A percentile compares a stretch with the other conserved stretches of the same genome.
Conservation (phyloP, 805 yeast genomes). For the Candida arabinofermentans region DNA sequence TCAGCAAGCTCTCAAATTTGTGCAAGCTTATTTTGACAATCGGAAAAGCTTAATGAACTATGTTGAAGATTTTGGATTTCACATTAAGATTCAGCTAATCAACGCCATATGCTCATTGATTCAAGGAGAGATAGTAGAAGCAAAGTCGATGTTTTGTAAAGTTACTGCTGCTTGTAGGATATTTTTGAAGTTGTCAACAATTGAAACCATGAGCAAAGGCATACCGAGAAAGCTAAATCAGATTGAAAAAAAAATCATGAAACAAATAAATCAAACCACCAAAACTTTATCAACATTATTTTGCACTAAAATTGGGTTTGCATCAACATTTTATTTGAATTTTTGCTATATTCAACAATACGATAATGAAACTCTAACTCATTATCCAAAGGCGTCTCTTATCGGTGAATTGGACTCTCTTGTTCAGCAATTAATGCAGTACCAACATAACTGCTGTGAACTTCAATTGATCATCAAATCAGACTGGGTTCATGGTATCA, state of each 20-base stretch:
- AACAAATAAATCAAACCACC: not conserved
- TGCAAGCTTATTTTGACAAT: slow-evolving; percentile 4
- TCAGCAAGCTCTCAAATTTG: slow-evolving; percentile 2
- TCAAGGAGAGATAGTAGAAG: slow-evolving; percentile 5
- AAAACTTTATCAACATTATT: not conserved
- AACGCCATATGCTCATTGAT: slow-evolving; percentile 5
- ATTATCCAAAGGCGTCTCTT: not conserved
- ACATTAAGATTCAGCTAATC: slow-evolving; percentile 5
- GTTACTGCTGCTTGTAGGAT: slow-evolving; percentile 8
- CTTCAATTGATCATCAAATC: slow-evolving; percentile 5
- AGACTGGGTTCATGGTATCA: slow-evolving; percentile 12
- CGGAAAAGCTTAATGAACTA: slow-evolving; percentile 3
- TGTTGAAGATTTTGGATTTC: slow-evolving; percentile 10
- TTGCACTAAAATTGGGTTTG: not conserved
- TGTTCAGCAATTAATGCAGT: not conserved
- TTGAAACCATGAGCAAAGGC: not conserved
- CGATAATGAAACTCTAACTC: not conserved
- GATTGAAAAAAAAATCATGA: not conserved
- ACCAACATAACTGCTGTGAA: not conserved
- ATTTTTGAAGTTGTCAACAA: not conserved
- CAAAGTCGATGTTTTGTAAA: slow-evolving; percentile 1
- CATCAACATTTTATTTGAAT: not conserved
- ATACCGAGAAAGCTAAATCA: not conserved
- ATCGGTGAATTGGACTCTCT: not conserved
- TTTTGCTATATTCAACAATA: not conserved